phyloP scores from a whole-genome alignment of 305 asterid genomes.

The Solanum hybrid region DNA sequence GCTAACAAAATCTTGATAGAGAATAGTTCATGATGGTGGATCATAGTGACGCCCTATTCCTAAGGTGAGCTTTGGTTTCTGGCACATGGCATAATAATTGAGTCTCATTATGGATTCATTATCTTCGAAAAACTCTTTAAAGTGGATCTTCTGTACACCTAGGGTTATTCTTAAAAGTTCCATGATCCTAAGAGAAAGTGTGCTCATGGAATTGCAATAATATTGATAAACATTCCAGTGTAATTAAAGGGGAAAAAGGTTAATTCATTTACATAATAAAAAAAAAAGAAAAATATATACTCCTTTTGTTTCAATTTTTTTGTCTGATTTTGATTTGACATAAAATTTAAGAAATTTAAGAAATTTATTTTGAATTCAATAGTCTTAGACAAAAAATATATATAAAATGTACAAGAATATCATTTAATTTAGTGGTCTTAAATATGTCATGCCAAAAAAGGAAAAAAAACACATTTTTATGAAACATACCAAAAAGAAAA shows the following conservation, averaged over 20 bases:
- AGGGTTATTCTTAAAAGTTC: background rate
- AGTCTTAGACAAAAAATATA: too few relatives aligned
- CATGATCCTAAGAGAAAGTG: background rate
- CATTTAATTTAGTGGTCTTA: too few relatives aligned
- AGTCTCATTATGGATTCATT: background rate
- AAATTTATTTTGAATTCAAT: too few relatives aligned
- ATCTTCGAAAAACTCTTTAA: background rate
- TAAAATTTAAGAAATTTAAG: too few relatives aligned
- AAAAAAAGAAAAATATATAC: background rate
- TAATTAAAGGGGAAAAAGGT: background rate
- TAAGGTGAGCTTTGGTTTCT: too few relatives aligned
- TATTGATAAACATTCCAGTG: background rate
- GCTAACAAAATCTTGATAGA: background rate
- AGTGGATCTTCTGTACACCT: background rate
- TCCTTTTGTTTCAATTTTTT: background rate
- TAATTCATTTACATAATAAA: too few relatives aligned
- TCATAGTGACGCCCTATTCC: background rate
- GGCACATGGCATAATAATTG: background rate
- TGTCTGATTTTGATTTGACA: too few relatives aligned
- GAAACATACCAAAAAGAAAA: background rate
- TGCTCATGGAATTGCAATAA: background rate
- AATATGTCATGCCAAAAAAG: background rate
- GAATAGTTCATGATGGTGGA: background rate
- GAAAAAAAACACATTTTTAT: too few relatives aligned
- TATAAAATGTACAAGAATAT: too few relatives aligned